Evolutionary conservation across 495 filamentous ascomycete genomes (phyloP), one percentile per base, ranked within the genome.

Genomic region (Aspergillus saccharolyticus): DNA sequence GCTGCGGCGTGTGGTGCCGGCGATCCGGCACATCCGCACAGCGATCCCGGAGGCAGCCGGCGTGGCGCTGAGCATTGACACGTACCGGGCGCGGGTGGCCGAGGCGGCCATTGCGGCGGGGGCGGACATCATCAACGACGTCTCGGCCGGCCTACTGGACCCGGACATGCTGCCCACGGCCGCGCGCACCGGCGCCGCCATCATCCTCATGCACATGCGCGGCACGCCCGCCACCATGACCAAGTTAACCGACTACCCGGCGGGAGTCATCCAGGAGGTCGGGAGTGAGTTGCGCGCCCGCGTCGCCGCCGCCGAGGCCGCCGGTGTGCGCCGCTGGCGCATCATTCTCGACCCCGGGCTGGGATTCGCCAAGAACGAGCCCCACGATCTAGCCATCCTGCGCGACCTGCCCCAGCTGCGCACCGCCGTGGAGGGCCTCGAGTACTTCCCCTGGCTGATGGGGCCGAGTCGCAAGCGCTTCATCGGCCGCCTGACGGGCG

Each of bases 131-230:
- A 83, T 98, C 70, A 98, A 98, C 75, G 94, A 98, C 70, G 83
- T 98, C 43, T 95, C 90, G 0, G 90, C 86, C 5, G 94, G 94
- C 12, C 66, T 74, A 3, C 76, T 96, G 43, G 94, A 97, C 65
- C 73, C 83, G 0, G 81, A 83, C 0, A 97, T 98, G 91, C 80
- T 98, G 0, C 66, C 83, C 6, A 93, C 89, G 0, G 85, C 90
- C 46, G 94, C 94, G 0, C 70, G 79, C 2, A 78, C 93, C 0
- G 89, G 89, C n/a, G 88, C 86, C 56, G 88, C 91, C 1, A 81
- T 96, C 42, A 87, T 89, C 63, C 75, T 98, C 21, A 96, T 95
- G 91, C 94, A 98, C 70, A 96, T 93, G 87, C 90, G 94, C 63
- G 94, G 94, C 25, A 87, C 82, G 3, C 90, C 94, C 0, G 75